These are phyloP conservation scores for Dactylellina parvicollis DNA, from an alignment of 2,329 filamentous ascomycete species.

Conservation along the genomic window DNA sequence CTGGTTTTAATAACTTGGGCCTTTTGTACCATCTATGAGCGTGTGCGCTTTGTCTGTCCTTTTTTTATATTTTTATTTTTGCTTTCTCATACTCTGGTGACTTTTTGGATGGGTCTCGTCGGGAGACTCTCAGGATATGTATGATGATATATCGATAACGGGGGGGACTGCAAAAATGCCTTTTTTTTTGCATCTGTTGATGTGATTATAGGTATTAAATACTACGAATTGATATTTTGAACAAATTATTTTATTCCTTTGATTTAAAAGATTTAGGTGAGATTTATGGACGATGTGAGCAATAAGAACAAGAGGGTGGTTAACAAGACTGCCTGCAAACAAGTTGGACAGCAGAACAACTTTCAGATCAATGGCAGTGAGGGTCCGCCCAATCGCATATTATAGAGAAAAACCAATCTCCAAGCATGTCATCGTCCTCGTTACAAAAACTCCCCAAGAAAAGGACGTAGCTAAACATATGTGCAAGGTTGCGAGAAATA, in stretches of 20 bases:
- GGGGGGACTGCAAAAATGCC: not conserved
- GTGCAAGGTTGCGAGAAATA: not conserved
- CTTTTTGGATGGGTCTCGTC: not conserved
- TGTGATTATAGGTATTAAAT: constrained; percentile 5
- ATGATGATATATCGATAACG: constrained; percentile 13
- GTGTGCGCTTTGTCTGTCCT: not conserved
- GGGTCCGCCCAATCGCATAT: no score
- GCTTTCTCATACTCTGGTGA: not conserved
- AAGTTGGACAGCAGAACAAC: no score
- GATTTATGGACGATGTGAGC: not conserved
- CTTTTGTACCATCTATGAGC: constrained; percentile 39
- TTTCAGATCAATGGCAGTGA: no score
- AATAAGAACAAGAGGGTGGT: no score
- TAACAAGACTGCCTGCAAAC: no score
- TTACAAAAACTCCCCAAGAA: no score
- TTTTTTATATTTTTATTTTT: constrained; percentile 8
- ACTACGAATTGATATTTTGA: constrained; percentile 11
- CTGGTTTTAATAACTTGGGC: constrained; percentile 6
- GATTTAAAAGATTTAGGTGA: not conserved
- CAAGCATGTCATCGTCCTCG: no score
- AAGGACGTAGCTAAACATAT: no score
- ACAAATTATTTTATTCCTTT: not conserved
- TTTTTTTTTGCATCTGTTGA: constrained; percentile 1
- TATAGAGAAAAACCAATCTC: no score
- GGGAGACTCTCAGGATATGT: constrained; percentile 11